Evolutionary conservation across 2,329 filamentous ascomycete species (phyloP), one percentile per base, ranked within the genome.

Genomic region (Rhinocladiella mackenziei): DNA sequence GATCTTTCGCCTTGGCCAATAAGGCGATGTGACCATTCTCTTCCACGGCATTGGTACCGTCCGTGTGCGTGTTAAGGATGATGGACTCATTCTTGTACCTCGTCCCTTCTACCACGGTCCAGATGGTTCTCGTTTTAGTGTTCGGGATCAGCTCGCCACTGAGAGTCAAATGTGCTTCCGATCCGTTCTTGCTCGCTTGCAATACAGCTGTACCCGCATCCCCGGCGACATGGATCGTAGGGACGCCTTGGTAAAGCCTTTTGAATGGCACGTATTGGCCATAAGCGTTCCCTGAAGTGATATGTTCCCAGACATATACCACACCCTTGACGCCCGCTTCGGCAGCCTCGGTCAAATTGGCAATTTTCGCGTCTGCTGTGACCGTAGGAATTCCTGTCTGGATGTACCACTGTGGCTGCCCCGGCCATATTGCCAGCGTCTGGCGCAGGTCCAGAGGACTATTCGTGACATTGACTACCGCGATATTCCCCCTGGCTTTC

Each of bases 1-100:
- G 22, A 9, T 42, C 22, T 15, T 23, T 23, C 7, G 32, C 23
- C n/a, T 42, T 29, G 19, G 19, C n/a, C 13, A 36, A 11, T 15
- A 34, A 15, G 25, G 31, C 29, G 20, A 49, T 44, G 29, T 49
- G 29, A 11, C 40, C 34, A 23, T 44, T 40, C 28, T 49, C 45
- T 32, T 44, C 33, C 5, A 40, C 26, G 6, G 40, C 35, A 28
- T 44, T 49, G 20, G 19, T 34, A 9, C 38, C 44, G 19, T 48
- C 44, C 2, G 40, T 43, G 36, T 45, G 43, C 7, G 43, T 45
- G 17, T 35, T 39, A 28, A 45, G 33, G 28, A 45, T 45, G 5
- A 45, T 14, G 2, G 43, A 40, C 29, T 45, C 43, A 18, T 45
- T 45, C 19, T 5, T 5, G 18, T 17, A 34, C 14, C 34, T 39